phyloP scores from a whole-genome alignment of 169 alveolate species.

The Cystoisospora suis region DNA sequence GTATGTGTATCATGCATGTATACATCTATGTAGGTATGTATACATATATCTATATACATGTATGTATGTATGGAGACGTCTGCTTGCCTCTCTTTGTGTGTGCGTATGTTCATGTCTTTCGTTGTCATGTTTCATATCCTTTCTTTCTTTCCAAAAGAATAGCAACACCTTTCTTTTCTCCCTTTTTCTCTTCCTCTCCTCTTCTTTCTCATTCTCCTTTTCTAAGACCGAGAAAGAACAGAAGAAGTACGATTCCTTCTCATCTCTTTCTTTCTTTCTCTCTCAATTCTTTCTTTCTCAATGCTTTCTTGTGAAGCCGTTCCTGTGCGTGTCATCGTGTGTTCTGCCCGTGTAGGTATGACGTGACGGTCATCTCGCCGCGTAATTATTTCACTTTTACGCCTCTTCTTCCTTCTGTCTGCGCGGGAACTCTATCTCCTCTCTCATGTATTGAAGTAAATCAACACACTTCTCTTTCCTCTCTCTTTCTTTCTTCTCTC shows the following conservation, averaged over 20 bases:
- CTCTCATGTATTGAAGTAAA: slow-evolving; percentile 59
- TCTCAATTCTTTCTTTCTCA: neutral
- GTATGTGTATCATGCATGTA: neutral
- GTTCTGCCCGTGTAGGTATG: slow-evolving; percentile 47
- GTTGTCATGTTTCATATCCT: too few species aligned
- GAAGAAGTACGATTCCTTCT: too few species aligned
- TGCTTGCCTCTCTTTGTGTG: neutral
- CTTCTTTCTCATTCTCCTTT: too few species aligned
- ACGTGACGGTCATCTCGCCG: slow-evolving; percentile 63
- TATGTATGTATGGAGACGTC: neutral
- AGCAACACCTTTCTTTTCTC: too few species aligned
- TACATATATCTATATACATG: neutral
- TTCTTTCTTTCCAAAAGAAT: too few species aligned
- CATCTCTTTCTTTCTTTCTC: neutral
- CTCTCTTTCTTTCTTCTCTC: neutral
- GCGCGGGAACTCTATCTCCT: slow-evolving; percentile 69
- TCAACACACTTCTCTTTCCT: neutral
- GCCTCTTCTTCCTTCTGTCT: slow-evolving; percentile 69
- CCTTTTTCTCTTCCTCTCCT: too few species aligned
- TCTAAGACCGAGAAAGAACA: too few species aligned
- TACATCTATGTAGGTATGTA: neutral
- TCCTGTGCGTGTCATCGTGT: neutral
- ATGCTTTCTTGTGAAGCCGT: neutral
- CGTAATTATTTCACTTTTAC: slow-evolving; percentile 68
- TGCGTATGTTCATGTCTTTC: neutral